phyloP scores from a whole-genome alignment of 1,139 yeast genomes.

The Debaryomyces udenii region DNA sequence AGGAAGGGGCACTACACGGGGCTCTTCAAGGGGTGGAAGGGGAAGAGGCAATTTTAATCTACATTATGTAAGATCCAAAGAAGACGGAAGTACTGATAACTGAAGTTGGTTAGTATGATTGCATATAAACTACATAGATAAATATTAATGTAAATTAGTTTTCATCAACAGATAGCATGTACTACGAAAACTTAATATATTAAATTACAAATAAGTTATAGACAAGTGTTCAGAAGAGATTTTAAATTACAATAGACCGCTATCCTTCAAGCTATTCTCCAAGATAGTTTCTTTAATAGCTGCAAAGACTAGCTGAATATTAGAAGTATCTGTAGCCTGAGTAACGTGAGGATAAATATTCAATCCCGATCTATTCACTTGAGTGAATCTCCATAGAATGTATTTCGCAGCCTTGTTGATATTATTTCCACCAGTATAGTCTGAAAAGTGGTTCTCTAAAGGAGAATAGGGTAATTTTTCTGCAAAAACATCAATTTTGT shows the following conservation, averaged over 20 bases:
- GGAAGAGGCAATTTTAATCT: slow-evolving; percentile 23
- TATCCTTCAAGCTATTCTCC: slow-evolving; percentile 81
- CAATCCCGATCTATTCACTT: slow-evolving; percentile 79
- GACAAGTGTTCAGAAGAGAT: background rate
- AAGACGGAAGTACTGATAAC: slow-evolving; percentile 12
- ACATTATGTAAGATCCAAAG: slow-evolving; percentile 31
- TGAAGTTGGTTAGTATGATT: slow-evolving; percentile 4
- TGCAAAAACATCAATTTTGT: slow-evolving; percentile 87
- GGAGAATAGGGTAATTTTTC: slow-evolving; percentile 85
- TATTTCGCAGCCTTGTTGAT: slow-evolving; percentile 94
- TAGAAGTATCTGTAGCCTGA: slow-evolving; percentile 92
- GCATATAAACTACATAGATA: slow-evolving; percentile 8
- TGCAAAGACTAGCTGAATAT: slow-evolving; percentile 85
- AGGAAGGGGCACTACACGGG: slow-evolving; percentile 13
- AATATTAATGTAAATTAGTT: slow-evolving; percentile 1
- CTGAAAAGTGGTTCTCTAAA: slow-evolving; percentile 81
- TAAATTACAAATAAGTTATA: background rate
- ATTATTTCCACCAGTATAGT: slow-evolving; percentile 86
- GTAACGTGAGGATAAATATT: slow-evolving; percentile 89
- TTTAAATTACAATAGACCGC: slow-evolving; percentile 64
- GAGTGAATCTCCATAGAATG: slow-evolving; percentile 87
- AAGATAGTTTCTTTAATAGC: slow-evolving; percentile 89
- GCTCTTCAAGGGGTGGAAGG: slow-evolving; percentile 10
- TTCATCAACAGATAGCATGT: background rate
- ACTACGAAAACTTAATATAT: slow-evolving; percentile 1